Evolutionary conservation across 345 rosid genomes (phyloP).

Genomic region (Gossypium bickii): DNA sequence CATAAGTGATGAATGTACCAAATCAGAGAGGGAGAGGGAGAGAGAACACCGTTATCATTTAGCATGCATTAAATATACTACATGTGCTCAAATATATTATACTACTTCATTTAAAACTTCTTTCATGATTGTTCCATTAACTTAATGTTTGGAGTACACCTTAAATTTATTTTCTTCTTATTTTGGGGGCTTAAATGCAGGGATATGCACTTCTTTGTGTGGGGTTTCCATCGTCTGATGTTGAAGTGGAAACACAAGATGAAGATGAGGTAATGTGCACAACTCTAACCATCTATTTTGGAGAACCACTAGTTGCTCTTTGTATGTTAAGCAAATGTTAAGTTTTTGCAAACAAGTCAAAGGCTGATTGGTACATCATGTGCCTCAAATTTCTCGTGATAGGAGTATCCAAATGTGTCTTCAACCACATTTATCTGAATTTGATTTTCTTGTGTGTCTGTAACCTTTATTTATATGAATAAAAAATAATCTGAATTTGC

Average conservation of each 20-base stretch:
- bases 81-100: background rate
- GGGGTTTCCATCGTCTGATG: slow-evolving; percentile 79
- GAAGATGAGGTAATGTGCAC: slow-evolving; percentile 76
- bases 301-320: background rate
- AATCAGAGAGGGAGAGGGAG: background rate
- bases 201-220: slow-evolving; percentile 96
- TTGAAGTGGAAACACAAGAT: slow-evolving; percentile 91
- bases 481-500: background rate
- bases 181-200: slow-evolving; percentile 34
- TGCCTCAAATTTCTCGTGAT: background rate
- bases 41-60: background rate
- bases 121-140: background rate
- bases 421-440: background rate
- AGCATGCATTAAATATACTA: background rate
- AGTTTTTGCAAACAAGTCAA: background rate
- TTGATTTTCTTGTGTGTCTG: background rate
- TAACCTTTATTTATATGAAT: background rate
- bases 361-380: background rate
- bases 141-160: background rate
- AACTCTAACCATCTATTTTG: slow-evolving; percentile 3
- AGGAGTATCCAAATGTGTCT: background rate
- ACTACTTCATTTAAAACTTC: background rate
- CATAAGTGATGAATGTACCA: background rate
- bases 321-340: background rate
- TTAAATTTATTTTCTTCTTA: background rate